These are phyloP conservation scores for Mallotus repandus DNA, from an alignment of 441 rosid species.

Conservation along the genomic window DNA sequence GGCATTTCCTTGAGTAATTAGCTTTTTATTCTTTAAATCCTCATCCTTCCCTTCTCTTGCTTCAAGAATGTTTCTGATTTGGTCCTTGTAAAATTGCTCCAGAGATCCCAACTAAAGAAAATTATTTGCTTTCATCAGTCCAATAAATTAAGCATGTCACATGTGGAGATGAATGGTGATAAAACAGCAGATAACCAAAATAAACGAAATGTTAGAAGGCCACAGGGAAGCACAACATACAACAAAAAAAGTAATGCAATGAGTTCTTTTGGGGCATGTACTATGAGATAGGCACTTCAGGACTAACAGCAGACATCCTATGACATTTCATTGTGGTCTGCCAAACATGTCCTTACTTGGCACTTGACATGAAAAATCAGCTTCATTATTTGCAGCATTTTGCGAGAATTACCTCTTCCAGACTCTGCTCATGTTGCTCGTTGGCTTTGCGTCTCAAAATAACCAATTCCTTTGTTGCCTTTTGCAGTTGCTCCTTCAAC, in stretches of 20 bases:
- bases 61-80: slow-evolving; percentile 43
- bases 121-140: too few species aligned
- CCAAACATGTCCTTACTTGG: background rate
- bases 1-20: too few species aligned
- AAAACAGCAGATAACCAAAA: too few species aligned
- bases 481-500: slow-evolving; percentile 48
- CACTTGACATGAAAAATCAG: background rate
- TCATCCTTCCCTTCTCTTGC: slow-evolving; percentile 48
- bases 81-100: slow-evolving; percentile 53
- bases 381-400: too few species aligned
- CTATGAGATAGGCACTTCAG: background rate
- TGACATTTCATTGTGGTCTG: background rate
- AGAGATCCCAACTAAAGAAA: slow-evolving; percentile 50
- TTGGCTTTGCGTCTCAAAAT: slow-evolving; percentile 52
- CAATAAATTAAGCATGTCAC: too few species aligned
- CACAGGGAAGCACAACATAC: too few species aligned
- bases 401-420: slow-evolving; percentile 52
- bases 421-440: slow-evolving; percentile 54
- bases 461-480: slow-evolving; percentile 46
- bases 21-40: slow-evolving; percentile 47
- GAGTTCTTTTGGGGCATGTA: too few species aligned
- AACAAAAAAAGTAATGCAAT: too few species aligned
- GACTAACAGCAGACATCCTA: background rate
- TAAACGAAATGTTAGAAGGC: too few species aligned
- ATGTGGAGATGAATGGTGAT: too few species aligned